These are phyloP conservation scores for Leccinellum rugosiceps DNA, from an alignment of 768 basidiomycete species.

Conservation along the genomic window DNA sequence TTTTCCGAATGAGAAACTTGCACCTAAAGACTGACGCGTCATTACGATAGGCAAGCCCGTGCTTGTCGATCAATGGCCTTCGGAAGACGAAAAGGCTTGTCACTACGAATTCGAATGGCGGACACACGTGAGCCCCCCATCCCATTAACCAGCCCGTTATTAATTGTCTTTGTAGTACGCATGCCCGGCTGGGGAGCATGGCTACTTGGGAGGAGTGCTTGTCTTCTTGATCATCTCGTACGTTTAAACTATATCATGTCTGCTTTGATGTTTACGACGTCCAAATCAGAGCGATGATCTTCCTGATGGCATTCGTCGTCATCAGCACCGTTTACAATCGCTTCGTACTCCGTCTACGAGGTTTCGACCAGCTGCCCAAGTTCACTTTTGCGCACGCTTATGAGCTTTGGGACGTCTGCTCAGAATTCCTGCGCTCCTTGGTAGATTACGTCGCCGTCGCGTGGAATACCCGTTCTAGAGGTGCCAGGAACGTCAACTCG, in stretches of 20 bases:
- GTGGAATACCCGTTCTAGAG: slow-evolving; percentile 17
- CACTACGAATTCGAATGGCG: slow-evolving; percentile 83
- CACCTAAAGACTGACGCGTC: background rate
- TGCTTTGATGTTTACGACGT: background rate
- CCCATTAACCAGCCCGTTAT: background rate
- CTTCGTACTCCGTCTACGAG: slow-evolving; percentile 66
- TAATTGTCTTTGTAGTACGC: slow-evolving; percentile 47
- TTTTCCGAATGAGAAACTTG: background rate
- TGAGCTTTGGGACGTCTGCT: slow-evolving; percentile 22
- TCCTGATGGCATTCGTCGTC: slow-evolving; percentile 63
- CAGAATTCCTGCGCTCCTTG: slow-evolving; percentile 16
- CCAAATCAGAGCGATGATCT: slow-evolving; percentile 45
- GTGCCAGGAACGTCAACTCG: slow-evolving; percentile 14
- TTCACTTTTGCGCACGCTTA: slow-evolving; percentile 36
- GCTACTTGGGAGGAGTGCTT: slow-evolving; percentile 50
- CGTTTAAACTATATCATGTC: slow-evolving; percentile 25
- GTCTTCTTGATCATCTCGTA: slow-evolving; percentile 58
- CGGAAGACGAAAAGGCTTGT: slow-evolving; percentile 63
- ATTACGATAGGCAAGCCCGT: slow-evolving; percentile 40
- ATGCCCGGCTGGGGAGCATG: slow-evolving; percentile 62
- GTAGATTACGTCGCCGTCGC: slow-evolving; percentile 10
- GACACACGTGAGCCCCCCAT: slow-evolving; percentile 57
- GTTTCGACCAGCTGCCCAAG: slow-evolving; percentile 71
- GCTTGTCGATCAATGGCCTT: slow-evolving; percentile 64
- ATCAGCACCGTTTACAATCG: slow-evolving; percentile 76